phyloP scores from a whole-genome alignment of 2,329 filamentous ascomycete genomes.

The Coccinonectria pachysandricola region DNA sequence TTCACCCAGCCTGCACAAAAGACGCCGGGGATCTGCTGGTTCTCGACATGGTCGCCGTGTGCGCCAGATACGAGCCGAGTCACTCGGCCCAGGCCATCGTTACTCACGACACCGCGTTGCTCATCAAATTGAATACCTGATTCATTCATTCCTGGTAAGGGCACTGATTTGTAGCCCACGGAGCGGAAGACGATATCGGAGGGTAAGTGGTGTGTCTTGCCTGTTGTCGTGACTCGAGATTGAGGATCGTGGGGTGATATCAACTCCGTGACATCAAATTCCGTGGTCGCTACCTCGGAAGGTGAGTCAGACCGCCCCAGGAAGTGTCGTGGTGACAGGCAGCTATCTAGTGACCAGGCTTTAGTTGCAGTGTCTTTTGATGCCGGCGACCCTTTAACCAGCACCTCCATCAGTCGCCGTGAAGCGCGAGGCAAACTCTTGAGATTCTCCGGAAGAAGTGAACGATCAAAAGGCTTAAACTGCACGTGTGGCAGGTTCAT shows the following conservation, averaged over 20 bases:
- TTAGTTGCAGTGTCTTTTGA: constrained; percentile 40
- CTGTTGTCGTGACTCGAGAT: constrained; percentile 38
- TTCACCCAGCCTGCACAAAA: constrained; percentile 98
- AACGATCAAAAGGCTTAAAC: constrained; percentile 58
- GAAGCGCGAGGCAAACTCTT: constrained; percentile 64
- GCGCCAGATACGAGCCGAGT: constrained; percentile 25
- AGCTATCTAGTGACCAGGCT: constrained; percentile 78
- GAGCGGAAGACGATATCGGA: constrained; percentile 76
- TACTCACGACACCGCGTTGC: constrained; percentile 64
- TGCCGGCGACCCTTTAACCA: constrained; percentile 61
- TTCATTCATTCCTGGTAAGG: constrained; percentile 63
- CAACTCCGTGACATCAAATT: constrained; percentile 54
- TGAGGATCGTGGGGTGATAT: constrained; percentile 43
- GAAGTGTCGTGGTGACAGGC: constrained; percentile 68
- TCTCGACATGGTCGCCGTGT: constrained; percentile 22
- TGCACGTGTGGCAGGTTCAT: constrained; percentile 63
- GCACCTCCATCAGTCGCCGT: constrained; percentile 68
- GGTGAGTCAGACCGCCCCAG: constrained; percentile 35
- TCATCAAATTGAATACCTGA: constrained; percentile 71
- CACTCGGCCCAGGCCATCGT: constrained; percentile 71
- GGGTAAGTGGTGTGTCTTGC: constrained; percentile 41
- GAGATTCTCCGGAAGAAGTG: constrained; percentile 57
- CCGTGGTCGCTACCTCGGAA: constrained; percentile 49
- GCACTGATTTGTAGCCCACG: constrained; percentile 83
- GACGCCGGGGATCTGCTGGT: constrained; percentile 50